Base-by-base conservation (phyloP, 441 rosid species). In the Viola pubescens region DNA sequence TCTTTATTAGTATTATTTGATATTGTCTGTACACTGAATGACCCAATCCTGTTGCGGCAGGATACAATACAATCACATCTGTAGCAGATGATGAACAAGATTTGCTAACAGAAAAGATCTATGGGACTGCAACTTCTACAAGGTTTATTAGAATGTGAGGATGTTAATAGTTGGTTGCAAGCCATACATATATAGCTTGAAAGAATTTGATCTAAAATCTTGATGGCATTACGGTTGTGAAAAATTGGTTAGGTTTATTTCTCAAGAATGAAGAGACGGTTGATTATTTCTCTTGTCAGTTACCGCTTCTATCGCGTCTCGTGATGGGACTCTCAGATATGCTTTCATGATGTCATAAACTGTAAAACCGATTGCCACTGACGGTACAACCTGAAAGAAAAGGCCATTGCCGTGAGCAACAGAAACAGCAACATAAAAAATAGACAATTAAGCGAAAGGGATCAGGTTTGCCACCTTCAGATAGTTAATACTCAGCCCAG, bases 311-410 rank as follows among this genome's bases (percentile, higher is more conserved):
- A 80, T 72, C 60, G 61, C 91, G 40, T 91, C 94, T 57, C 85
- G 80, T 10, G 96, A 74, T 26, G 98, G 98, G 59, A 91, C 98
- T 77, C 80, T 76, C 55, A 91, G 75, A 67, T 67, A 72, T 52
- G 82, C 72, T 78, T 91, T 91, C 94, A 91, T 80, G 14, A 85
- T 48, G 69, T 91, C 98, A 58, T 91, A 91, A 4, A 88, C 86
- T 13, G 98, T 91, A 71, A 91, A 91, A 40, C 98, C 98, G 2
- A 85, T 91, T 37, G 96, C 96, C 56, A 88, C 95, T 0, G 96
- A 91, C 3, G 96, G 95, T 49, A 88, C 95, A 68, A 88, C 94
- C 96, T 88, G 75, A 62, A 39, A 61, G n/a, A 37, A 47, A 40
- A n/a, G 43, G 14, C 4, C 4, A 6, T 11, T 47, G 34, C 52